Evolutionary conservation across 768 basidiomycete genomes (phyloP).

Genomic region (Tephrocybe sp.): DNA sequence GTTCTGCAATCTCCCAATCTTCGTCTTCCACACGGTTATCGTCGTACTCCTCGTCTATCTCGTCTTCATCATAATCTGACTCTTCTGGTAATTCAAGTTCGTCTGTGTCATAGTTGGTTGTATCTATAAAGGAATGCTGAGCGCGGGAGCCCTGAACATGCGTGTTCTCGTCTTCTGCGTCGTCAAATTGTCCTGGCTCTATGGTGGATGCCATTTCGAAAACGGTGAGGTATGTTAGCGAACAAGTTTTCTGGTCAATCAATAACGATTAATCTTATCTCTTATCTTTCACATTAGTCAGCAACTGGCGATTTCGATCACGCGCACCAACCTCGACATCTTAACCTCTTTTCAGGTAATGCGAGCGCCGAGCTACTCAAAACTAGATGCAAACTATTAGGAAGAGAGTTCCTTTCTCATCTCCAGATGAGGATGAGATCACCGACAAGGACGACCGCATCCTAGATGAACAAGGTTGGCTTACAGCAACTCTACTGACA

Average conservation of each 20-base stretch:
- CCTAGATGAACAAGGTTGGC: conserved; percentile 53
- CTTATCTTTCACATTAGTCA: neutral
- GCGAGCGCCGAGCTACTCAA: neutral
- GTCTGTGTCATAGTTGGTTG: conserved; percentile 34
- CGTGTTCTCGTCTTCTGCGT: conserved; percentile 38
- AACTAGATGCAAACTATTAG: conserved; percentile 35
- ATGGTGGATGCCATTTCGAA: conserved; percentile 28
- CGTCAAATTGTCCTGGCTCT: conserved; percentile 60
- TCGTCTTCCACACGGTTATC: conserved; percentile 76
- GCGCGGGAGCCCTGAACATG: conserved; percentile 17
- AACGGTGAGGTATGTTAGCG: neutral
- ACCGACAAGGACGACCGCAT: conserved; percentile 27
- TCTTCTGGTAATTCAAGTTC: conserved; percentile 27
- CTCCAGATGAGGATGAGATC: conserved; percentile 25
- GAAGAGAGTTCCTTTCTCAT: conserved; percentile 44
- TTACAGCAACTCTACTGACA: neutral
- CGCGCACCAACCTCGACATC: no score
- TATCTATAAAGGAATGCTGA: conserved; percentile 43
- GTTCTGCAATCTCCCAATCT: conserved; percentile 84
- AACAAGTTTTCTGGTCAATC: neutral
- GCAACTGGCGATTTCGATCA: no score
- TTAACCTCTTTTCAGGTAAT: neutral
- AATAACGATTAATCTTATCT: neutral
- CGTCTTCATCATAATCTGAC: conserved; percentile 37
- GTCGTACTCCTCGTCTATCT: conserved; percentile 47